Evolutionary conservation across 306 rosid species (phyloP).

Genomic region (Canavalia gladiata): DNA sequence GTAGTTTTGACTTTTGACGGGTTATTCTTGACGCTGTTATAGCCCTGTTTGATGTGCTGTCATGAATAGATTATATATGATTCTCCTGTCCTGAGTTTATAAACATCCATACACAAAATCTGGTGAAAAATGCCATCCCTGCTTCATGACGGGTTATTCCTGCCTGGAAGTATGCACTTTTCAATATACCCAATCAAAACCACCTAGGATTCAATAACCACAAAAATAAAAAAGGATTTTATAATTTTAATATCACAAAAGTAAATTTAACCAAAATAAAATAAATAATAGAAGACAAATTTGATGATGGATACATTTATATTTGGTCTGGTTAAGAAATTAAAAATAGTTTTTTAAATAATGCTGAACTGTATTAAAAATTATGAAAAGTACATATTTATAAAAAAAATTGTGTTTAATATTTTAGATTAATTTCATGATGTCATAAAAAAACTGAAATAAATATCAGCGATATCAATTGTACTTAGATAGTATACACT

Average conservation of each 20-base stretch:
- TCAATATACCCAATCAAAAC: constrained; percentile 53
- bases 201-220: constrained; percentile 49
- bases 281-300: not conserved
- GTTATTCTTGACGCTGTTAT: constrained; percentile 25
- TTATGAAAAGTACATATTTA: no score
- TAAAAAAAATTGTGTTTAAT: no score
- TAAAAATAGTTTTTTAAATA: no score
- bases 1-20: constrained; percentile 60
- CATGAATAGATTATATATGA: constrained; percentile 12
- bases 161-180: constrained; percentile 50
- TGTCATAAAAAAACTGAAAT: no score
- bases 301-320: not conserved
- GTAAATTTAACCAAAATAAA: not conserved
- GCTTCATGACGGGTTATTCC: constrained; percentile 41
- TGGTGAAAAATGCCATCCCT: constrained; percentile 46
- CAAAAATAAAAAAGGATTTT: not conserved
- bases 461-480: no score
- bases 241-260: constrained; percentile 2
- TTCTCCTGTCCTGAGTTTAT: constrained; percentile 34
- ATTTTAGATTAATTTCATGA: no score
- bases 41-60: constrained; percentile 47
- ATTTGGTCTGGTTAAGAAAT: no score
- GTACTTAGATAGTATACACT: no score
- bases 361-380: no score
- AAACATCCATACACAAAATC: constrained; percentile 57